Conservation (phyloP, 768 basidiomycete species). For the Tylopilus cervinicoccineus region DNA sequence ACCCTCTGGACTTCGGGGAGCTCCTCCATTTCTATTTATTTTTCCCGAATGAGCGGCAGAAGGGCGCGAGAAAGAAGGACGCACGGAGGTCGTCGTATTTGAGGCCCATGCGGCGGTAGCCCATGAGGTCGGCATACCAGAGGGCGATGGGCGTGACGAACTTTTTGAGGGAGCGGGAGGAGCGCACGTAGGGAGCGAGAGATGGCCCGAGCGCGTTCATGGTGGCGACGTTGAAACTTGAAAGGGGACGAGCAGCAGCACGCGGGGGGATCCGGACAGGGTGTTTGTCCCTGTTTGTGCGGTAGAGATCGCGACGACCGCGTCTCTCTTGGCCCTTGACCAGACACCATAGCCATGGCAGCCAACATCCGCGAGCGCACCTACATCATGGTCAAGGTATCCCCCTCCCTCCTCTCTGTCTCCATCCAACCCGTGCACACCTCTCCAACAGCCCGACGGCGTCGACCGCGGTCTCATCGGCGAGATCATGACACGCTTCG, state of each 20-base stretch:
- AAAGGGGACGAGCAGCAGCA: not conserved
- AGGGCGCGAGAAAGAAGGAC: conserved; percentile 27
- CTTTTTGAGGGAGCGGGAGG: conserved; percentile 61
- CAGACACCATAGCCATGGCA: conserved; percentile 27
- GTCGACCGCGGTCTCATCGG: conserved; percentile 95
- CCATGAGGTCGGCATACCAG: conserved; percentile 77
- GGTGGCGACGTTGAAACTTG: not conserved
- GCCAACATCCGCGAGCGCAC: conserved; percentile 66
- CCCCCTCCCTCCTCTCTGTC: not conserved
- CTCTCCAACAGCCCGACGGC: conserved; percentile 81
- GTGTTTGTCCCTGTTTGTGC: conserved; percentile 44
- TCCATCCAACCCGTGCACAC: not conserved
- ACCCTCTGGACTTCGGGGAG: conserved; percentile 75
- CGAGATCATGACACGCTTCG: conserved; percentile 94
- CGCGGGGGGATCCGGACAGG: conserved; percentile 20
- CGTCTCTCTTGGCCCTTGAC: not conserved
- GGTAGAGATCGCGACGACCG: conserved; percentile 28
- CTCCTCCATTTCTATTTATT: conserved; percentile 66
- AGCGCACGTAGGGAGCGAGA: conserved; percentile 71
- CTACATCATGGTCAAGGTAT: conserved; percentile 99
- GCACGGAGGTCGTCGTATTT: conserved; percentile 92
- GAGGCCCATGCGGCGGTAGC: conserved; percentile 86
- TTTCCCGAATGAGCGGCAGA: not conserved
- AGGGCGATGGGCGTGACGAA: conserved; percentile 74
- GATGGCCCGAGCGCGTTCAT: conserved; percentile 61